Percentiles rank a stretch among this genome's conserved stretches.
phyloP scores from a whole-genome alignment of 1,284 basidiomycete species.

The Fomes fomentarius region DNA sequence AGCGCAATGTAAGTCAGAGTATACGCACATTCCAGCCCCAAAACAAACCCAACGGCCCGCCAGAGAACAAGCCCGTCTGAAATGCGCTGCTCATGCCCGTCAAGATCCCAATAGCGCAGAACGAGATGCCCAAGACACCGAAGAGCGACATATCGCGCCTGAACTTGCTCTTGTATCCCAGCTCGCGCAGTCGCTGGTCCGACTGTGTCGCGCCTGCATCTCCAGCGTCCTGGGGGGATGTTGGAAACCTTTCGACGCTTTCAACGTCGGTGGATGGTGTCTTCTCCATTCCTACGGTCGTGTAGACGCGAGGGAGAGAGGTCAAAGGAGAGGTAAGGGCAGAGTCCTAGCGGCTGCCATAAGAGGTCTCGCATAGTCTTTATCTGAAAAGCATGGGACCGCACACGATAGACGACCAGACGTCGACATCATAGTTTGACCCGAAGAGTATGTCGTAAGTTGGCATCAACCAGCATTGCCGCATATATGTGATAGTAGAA shows the following conservation, averaged over 20 bases:
- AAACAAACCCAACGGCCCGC: conserved; percentile 60
- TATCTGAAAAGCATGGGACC: background rate
- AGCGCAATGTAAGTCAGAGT: background rate
- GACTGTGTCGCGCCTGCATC: conserved; percentile 29
- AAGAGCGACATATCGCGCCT: conserved; percentile 61
- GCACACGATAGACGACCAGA: background rate
- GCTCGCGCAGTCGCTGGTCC: conserved; percentile 52
- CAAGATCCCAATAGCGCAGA: conserved; percentile 62
- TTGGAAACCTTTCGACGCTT: conserved; percentile 13
- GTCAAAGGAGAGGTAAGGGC: too few relatives aligned
- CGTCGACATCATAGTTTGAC: background rate
- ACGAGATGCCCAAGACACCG: conserved; percentile 63
- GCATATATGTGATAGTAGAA: too few relatives aligned
- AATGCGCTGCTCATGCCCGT: conserved; percentile 61
- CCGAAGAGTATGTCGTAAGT: too few relatives aligned
- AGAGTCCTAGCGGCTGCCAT: too few relatives aligned
- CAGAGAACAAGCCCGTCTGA: conserved; percentile 61
- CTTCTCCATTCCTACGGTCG: conserved; percentile 13
- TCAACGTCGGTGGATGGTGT: conserved; percentile 12
- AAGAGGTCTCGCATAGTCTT: too few relatives aligned
- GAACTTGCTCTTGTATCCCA: conserved; percentile 59
- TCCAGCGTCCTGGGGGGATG: background rate
- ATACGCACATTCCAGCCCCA: conserved; percentile 66
- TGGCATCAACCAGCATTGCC: too few relatives aligned
- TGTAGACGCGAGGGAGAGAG: background rate